phyloP scores from a whole-genome alignment of 768 basidiomycete species.

The Lactarius sanguifluus region DNA sequence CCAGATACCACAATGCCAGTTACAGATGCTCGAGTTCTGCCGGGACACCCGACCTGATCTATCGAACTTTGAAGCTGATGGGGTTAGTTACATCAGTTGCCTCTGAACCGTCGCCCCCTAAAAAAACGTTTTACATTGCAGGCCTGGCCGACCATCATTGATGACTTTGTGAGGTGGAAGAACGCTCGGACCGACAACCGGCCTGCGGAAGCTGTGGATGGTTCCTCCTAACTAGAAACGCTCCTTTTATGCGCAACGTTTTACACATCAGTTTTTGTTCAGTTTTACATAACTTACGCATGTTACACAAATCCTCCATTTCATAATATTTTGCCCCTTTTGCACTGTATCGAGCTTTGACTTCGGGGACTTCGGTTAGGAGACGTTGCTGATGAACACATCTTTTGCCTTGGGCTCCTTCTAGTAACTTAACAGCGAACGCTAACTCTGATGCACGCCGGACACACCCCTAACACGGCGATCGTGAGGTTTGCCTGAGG shows the following conservation, averaged over 20 bases:
- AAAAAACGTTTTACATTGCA: slow-evolving; percentile 33
- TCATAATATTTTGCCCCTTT: background rate
- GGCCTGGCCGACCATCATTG: slow-evolving; percentile 84
- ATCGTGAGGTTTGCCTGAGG: too few species aligned
- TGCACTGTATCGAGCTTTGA: background rate
- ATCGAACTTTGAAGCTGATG: slow-evolving; percentile 71
- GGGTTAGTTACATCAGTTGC: slow-evolving; percentile 47
- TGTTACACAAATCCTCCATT: background rate
- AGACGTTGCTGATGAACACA: background rate
- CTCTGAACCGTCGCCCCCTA: background rate
- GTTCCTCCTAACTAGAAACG: slow-evolving; percentile 6
- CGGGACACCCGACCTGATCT: slow-evolving; percentile 58
- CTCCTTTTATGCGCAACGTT: slow-evolving; percentile 1
- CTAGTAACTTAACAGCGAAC: background rate
- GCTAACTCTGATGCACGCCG: background rate
- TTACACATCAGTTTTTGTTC: background rate
- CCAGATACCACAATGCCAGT: background rate
- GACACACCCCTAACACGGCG: background rate
- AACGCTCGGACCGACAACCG: slow-evolving; percentile 31
- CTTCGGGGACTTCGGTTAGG: background rate
- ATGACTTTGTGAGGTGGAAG: slow-evolving; percentile 77
- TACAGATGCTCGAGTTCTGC: slow-evolving; percentile 76
- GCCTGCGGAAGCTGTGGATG: background rate
- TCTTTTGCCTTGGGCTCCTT: background rate
- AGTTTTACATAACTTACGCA: slow-evolving; percentile 11